A percentile compares a stretch with the other conserved stretches of the same genome.
These are phyloP conservation scores for Salmacisia buchloeana DNA, from an alignment of 1,284 basidiomycete species.

Conservation along the genomic window DNA sequence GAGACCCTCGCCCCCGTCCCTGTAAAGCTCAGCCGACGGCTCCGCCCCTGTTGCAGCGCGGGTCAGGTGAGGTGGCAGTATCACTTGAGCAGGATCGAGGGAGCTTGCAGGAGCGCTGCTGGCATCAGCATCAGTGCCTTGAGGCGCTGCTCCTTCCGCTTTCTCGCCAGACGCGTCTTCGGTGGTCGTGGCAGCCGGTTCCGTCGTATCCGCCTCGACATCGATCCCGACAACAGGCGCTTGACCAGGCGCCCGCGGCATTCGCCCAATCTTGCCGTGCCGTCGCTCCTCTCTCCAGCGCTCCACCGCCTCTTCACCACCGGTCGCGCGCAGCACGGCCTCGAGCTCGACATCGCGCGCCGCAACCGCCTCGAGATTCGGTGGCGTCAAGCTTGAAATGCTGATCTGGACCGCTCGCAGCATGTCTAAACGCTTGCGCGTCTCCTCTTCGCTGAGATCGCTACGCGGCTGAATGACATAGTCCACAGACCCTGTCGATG, in stretches of 20 bases:
- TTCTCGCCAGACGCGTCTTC: too few species aligned
- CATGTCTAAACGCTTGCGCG: neutral
- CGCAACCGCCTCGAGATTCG: neutral
- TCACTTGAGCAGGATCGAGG: neutral
- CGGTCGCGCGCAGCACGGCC: neutral
- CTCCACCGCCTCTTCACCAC: neutral
- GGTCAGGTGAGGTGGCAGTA: too few species aligned
- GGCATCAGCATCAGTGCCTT: neutral
- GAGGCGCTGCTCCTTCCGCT: neutral
- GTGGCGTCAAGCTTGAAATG: neutral
- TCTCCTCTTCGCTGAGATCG: conserved; percentile 4
- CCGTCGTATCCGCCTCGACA: neutral
- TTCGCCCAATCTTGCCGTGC: conserved; percentile 11
- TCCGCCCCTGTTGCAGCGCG: too few species aligned
- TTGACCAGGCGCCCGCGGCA: conserved; percentile 44
- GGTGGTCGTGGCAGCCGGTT: neutral
- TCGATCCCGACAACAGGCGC: neutral
- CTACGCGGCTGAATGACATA: conserved; percentile 3
- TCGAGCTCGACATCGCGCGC: neutral
- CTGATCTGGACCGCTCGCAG: neutral
- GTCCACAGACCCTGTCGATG: neutral
- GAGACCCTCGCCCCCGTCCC: neutral
- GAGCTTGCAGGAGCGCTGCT: too few species aligned
- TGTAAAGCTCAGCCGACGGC: too few species aligned
- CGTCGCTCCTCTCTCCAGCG: neutral